phyloP scores from a whole-genome alignment of 1,284 basidiomycete species.

The Sporisorium scitamineum region DNA sequence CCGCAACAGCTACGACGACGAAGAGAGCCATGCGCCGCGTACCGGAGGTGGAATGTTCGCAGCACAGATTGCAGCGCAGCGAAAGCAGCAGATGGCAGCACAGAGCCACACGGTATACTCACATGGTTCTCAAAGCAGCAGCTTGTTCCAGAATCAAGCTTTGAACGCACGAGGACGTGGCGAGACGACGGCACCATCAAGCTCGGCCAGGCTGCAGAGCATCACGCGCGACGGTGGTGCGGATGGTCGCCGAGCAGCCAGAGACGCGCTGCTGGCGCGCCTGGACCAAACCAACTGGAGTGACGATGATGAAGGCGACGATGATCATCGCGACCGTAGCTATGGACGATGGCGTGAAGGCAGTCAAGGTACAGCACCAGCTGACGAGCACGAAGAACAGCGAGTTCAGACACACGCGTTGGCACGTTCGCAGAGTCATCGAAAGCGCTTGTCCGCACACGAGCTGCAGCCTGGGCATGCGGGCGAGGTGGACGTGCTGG shows the following conservation, averaged over 20 bases:
- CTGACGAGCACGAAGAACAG: constrained; percentile 8
- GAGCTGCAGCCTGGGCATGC: constrained; percentile 30
- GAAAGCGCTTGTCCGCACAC: constrained; percentile 19
- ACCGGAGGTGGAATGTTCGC: constrained; percentile 34
- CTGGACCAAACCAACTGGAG: constrained; percentile 53
- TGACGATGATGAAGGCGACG: constrained; percentile 49
- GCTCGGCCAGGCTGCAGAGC: constrained; percentile 20
- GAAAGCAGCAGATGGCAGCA: constrained; percentile 1
- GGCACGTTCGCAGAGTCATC: constrained; percentile 18
- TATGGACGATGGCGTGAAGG: constrained; percentile 9
- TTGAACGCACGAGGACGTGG: background rate
- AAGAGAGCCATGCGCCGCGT: background rate
- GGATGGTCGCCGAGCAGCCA: constrained; percentile 14
- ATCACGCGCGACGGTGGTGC: background rate
- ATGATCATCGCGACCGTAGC: constrained; percentile 1
- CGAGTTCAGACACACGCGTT: background rate
- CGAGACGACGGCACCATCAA: constrained; percentile 11
- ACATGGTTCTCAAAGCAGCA: background rate
- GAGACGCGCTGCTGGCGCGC: constrained; percentile 39
- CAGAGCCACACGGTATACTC: background rate
- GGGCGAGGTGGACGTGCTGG: constrained; percentile 23
- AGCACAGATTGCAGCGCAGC: constrained; percentile 31
- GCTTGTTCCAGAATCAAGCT: too few species aligned
- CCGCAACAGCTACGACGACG: constrained; percentile 18
- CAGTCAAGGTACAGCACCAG: constrained; percentile 13